Conservation (phyloP, 257 asterid species). For the Eustoma russellianum region DNA sequence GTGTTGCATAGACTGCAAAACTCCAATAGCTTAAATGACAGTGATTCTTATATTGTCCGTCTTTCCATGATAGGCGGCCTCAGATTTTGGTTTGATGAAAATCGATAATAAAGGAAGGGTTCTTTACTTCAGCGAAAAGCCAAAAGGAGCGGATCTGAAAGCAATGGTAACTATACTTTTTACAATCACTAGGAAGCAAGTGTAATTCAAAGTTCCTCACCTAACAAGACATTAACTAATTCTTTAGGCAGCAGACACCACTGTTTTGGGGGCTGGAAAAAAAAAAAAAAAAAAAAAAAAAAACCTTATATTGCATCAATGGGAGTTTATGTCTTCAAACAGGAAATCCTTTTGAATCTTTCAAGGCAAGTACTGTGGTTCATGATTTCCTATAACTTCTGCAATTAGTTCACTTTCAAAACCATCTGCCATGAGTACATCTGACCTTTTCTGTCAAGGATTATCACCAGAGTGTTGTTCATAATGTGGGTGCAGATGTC, state of each 20-base stretch:
- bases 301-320: slow-evolving; percentile 96
- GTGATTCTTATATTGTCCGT: not conserved
- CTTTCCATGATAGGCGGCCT: slow-evolving; percentile 77
- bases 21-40: no score
- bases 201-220: slow-evolving; percentile 3
- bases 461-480: slow-evolving; percentile 1
- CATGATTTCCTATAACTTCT: not conserved
- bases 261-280: slow-evolving; percentile 84
- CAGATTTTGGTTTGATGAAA: slow-evolving; percentile 96
- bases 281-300: no score
- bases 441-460: no score
- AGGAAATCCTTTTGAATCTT: slow-evolving; percentile 84
- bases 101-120: slow-evolving; percentile 75
- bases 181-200: slow-evolving; percentile 7
- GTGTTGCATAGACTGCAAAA: no score
- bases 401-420: not conserved
- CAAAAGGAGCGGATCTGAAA: slow-evolving; percentile 71
- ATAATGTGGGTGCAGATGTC: slow-evolving; percentile 50
- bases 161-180: slow-evolving; percentile 54
- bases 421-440: no score
- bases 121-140: slow-evolving; percentile 74
- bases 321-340: slow-evolving; percentile 97
- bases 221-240: slow-evolving; percentile 5
- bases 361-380: slow-evolving; percentile 38
- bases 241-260: slow-evolving; percentile 85